Evolutionary conservation across 805 yeast species (phyloP).

Genomic region (Hanseniaspora clermontiae): DNA sequence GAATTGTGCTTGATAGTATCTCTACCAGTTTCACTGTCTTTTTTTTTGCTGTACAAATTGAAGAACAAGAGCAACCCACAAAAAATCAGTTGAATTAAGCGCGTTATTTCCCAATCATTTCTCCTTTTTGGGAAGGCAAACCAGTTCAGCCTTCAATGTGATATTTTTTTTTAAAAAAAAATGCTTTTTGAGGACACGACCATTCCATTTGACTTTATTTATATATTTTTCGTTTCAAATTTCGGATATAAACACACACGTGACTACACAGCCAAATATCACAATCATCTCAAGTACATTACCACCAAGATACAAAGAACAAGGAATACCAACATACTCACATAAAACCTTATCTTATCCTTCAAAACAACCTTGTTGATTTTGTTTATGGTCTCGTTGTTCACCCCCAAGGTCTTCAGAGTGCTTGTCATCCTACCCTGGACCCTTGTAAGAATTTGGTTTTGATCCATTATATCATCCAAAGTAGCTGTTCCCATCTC

Average conservation of each 20-base stretch:
- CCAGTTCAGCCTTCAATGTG: neutral
- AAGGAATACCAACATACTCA: constrained; percentile 45
- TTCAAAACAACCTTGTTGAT: constrained; percentile 64
- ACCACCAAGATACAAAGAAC: neutral
- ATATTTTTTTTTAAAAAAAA: no score
- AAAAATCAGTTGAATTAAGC: neutral
- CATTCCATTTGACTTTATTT: no score
- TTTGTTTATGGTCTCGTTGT: constrained; percentile 65
- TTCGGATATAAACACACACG: neutral
- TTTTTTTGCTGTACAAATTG: neutral
- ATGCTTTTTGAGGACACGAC: neutral
- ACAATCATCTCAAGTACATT: neutral
- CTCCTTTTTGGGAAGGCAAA: constrained; percentile 1
- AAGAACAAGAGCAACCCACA: neutral
- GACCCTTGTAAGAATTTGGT: constrained; percentile 51
- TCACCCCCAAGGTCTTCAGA: constrained; percentile 72
- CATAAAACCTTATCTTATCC: constrained; percentile 65
- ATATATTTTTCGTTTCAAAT: neutral
- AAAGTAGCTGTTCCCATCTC: constrained; percentile 81
- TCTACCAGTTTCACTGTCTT: no score
- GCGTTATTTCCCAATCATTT: neutral
- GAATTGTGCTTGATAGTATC: neutral
- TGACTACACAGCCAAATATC: neutral
- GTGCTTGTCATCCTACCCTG: constrained; percentile 53
- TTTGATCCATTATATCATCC: constrained; percentile 77